Conservation (phyloP, 2,329 filamentous ascomycete genomes). For the Capronia coronata region DNA sequence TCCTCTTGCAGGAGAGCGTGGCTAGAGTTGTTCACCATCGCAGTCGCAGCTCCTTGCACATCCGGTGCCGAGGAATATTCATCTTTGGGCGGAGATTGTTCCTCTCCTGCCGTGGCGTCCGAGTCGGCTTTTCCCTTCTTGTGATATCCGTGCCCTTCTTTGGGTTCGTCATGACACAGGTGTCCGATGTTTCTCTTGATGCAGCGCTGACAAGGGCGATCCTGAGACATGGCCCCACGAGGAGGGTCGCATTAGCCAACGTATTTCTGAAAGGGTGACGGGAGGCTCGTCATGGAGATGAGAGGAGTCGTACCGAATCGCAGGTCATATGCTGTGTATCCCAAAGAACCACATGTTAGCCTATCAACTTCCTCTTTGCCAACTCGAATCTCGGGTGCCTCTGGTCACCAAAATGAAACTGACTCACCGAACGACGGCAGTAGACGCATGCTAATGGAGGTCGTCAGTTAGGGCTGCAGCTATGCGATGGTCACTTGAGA, state of each 20-base stretch:
- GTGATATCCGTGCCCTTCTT: conserved; percentile 57
- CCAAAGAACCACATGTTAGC: conserved; percentile 41
- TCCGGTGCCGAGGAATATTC: conserved; percentile 40
- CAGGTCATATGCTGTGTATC: conserved; percentile 78
- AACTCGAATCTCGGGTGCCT: conserved; percentile 22
- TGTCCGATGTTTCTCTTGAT: conserved; percentile 98
- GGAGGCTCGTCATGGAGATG: conserved; percentile 10
- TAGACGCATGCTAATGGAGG: conserved; percentile 71
- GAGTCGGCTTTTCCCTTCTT: conserved; percentile 70
- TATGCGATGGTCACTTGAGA: conserved; percentile 14
- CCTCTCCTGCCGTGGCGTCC: conserved; percentile 51
- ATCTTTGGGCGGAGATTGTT: conserved; percentile 44
- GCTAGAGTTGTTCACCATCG: conserved; percentile 51
- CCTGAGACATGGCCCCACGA: conserved; percentile 49
- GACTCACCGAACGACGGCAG: conserved; percentile 78
- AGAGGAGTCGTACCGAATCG: conserved; percentile 58
- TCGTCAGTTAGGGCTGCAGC: conserved; percentile 30
- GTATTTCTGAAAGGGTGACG: conserved; percentile 26
- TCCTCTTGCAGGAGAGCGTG: conserved; percentile 39
- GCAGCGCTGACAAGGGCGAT: conserved; percentile 93
- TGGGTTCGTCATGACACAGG: conserved; percentile 93
- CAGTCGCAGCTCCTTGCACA: conserved; percentile 53
- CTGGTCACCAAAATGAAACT: conserved; percentile 11
- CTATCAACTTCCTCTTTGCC: conserved; percentile 32
- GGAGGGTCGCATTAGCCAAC: conserved; percentile 34